These are phyloP conservation scores for Acer saccharum DNA, from an alignment of 345 rosid species.

Conservation along the genomic window DNA sequence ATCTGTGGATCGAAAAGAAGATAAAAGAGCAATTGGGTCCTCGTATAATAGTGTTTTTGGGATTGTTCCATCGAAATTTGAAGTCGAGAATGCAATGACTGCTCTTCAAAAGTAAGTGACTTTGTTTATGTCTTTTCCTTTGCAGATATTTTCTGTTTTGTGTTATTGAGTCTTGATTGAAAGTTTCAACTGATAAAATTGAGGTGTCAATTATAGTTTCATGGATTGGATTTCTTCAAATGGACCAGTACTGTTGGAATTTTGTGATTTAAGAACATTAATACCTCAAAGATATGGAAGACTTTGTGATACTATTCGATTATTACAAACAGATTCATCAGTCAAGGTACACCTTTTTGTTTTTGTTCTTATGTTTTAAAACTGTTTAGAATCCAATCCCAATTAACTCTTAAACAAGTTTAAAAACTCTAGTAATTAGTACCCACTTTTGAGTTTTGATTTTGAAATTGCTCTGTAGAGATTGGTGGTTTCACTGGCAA, in stretches of 20 bases:
- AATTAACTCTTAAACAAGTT: too few relatives aligned
- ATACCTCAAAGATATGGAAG: constrained; percentile 21
- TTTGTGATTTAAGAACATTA: constrained; percentile 12
- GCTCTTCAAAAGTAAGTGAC: constrained; percentile 45
- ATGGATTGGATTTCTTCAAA: constrained; percentile 23
- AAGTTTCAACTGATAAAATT: constrained; percentile 10
- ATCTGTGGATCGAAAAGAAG: constrained; percentile 11
- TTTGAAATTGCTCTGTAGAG: constrained; percentile 25
- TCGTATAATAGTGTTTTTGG: constrained; percentile 20
- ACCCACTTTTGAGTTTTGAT: not conserved
- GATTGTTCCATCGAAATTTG: constrained; percentile 39
- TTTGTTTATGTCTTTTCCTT: not conserved
- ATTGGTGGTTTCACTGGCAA: constrained; percentile 46
- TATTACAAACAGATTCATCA: constrained; percentile 35
- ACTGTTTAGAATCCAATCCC: too few relatives aligned
- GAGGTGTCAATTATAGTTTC: constrained; percentile 31
- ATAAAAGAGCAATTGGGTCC: constrained; percentile 18
- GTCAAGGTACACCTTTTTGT: constrained; percentile 27
- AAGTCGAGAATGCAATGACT: constrained; percentile 45
- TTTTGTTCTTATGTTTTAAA: not conserved
- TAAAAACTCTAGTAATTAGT: too few relatives aligned
- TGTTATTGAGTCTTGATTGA: not conserved
- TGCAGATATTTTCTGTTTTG: too few relatives aligned
- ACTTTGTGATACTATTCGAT: constrained; percentile 26
- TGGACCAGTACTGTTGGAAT: constrained; percentile 18